Base-by-base conservation (phyloP, 768 basidiomycete species). In the Suillus subaureus region DNA sequence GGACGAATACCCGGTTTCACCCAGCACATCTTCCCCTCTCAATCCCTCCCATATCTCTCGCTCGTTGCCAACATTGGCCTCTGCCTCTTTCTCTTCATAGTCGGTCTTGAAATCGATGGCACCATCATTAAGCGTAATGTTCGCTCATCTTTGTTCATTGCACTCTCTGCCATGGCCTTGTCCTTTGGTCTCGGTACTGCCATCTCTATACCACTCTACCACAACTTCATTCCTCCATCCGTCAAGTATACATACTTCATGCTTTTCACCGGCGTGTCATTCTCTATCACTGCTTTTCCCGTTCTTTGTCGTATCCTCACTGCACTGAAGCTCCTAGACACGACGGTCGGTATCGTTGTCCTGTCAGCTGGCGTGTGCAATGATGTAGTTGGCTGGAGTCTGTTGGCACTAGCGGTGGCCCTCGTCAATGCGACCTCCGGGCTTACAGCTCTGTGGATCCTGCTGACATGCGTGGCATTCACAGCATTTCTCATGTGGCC, bases 201-300 rank as follows among this genome's bases (percentile, higher is more conserved):
- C 0, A 78, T 89, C 35, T 83, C 88, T 4, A 85, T 92, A 2
- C 90, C 89, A 0, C 78, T 97, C 8, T 98, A 96, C 79, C 77
- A 88, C 62, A 72, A 80, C 9, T 97, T 96, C 77, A 87, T 93
- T 66, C 81, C 86, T 68, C 72, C 79, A 0, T 75, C 78, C 62
- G 81, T 86, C 61, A 82, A 87, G 65, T 96, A 91, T 74, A 88
- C 92, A 0, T 84, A 97, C 74, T 99, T 99, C 79, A 89, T 97
- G 86, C 87, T 99, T 47, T 99, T 99, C 78, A 87, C 92, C 37
- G 95, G 94, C 33, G 94, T 97, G 9, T 93, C 95, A 0, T 96
- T 88, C 79, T 89, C 91, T 0, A 94, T 94, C 74, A 94, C 93
- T 0, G 93, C 93, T 0, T 94, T 94, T 70, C 93, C 94, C 0